phyloP scores from a whole-genome alignment of 1,139 yeast genomes.

The Magnusiomyces sp. region DNA sequence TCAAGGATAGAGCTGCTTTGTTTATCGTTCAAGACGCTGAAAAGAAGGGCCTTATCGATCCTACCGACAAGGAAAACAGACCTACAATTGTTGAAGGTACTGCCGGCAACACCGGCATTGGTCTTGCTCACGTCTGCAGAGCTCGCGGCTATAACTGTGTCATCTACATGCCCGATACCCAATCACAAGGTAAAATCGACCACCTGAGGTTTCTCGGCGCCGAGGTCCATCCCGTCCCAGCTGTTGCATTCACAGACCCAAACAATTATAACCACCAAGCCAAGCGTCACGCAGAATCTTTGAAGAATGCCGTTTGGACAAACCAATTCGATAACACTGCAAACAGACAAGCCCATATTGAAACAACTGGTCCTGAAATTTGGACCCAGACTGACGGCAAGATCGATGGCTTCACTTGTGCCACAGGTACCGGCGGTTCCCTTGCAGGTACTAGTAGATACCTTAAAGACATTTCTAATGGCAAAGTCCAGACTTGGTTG shows the following conservation, averaged over 20 bases:
- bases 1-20: constrained; percentile 85
- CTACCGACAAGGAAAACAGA: too few relatives aligned
- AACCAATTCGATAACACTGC: constrained; percentile 83
- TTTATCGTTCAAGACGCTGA: constrained; percentile 77
- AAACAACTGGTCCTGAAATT: constrained; percentile 89
- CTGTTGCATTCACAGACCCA: constrained; percentile 72
- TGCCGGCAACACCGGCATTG: constrained; percentile 83
- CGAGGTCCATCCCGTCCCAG: constrained; percentile 86
- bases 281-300: constrained; percentile 64
- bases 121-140: constrained; percentile 80
- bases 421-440: constrained; percentile 90
- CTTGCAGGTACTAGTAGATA: constrained; percentile 76
- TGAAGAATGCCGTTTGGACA: constrained; percentile 82
- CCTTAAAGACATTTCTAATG: constrained; percentile 55
- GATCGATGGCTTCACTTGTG: constrained; percentile 77
- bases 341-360: constrained; percentile 82
- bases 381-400: constrained; percentile 82
- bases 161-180: constrained; percentile 86
- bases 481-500: constrained; percentile 50
- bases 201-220: constrained; percentile 70
- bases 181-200: constrained; percentile 68
- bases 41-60: constrained; percentile 49
- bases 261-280: constrained; percentile 82
- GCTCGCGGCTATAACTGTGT: constrained; percentile 77
- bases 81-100: constrained; percentile 66